Percentiles rank a stretch among this genome's conserved stretches.
These are phyloP conservation scores for Pelargonium australe DNA, from an alignment of 441 rosid species.

Conservation along the genomic window DNA sequence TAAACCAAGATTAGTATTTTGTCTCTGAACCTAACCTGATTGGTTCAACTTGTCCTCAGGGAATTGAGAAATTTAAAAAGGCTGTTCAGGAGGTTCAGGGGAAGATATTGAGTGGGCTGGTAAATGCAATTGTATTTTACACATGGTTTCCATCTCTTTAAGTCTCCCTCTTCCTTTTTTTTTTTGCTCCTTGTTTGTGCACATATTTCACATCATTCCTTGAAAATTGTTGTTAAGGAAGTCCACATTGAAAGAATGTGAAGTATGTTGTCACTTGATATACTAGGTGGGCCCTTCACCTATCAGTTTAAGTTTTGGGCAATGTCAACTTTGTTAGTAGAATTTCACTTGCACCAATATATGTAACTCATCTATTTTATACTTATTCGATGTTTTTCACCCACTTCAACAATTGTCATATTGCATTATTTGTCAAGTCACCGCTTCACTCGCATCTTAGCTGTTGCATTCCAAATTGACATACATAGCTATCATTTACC, in stretches of 20 bases:
- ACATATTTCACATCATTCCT: no score
- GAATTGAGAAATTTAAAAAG: slow-evolving; percentile 91
- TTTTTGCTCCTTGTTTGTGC: background rate
- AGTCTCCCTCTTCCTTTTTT: background rate
- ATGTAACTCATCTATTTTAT: no score
- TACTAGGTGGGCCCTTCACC: no score
- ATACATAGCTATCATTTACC: background rate
- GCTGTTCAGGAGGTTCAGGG: slow-evolving; percentile 79
- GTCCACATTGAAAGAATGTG: no score
- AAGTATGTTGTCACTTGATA: no score
- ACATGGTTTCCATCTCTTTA: no score
- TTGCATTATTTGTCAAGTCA: background rate
- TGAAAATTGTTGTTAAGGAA: no score
- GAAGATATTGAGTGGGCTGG: slow-evolving; percentile 72
- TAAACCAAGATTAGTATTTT: no score
- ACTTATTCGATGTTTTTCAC: no score
- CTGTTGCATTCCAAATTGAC: background rate
- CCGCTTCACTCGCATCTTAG: background rate
- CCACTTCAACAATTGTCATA: background rate
- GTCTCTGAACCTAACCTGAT: background rate
- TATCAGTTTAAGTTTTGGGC: no score
- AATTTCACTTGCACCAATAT: no score
- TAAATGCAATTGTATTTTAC: slow-evolving; percentile 18
- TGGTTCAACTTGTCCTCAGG: slow-evolving; percentile 39
- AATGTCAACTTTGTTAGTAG: no score